Base-by-base conservation (phyloP, 805 yeast species). In the Dipodascus albidus region DNA sequence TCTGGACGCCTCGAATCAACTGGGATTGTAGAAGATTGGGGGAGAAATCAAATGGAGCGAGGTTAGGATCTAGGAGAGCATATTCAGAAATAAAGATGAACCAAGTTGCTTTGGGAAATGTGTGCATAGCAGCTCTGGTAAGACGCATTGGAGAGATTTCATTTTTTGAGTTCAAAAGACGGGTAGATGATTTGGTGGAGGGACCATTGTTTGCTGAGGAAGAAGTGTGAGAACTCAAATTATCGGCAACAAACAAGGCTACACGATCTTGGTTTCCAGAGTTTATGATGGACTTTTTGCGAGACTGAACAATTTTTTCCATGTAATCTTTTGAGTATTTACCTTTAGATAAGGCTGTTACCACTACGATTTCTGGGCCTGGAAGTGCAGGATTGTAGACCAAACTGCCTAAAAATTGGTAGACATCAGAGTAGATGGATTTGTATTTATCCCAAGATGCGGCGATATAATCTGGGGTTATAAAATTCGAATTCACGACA, bases 31-130 rank as follows among this genome's bases (percentile, higher is more conserved):
- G 71, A 4, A 78, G 74, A n/a, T 74, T 77, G 3, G 82, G 79
- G 23, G 76, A 74, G 52, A 87, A 67, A 11, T 76, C 69, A 33
- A 90, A 62, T 55, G 85, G 80, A 41, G 83, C 72, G 52, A 77
- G 77, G 54, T 80, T 71, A 56, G 87, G 79, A 87, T 86, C 84
- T 54, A 91, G 81, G 52, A 87, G 68, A 0, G 91, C 80, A 62
- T 83, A 81, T 50, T 61, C 64, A 65, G 87, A 96, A 48, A 93
- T 64, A 63, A 81, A 90, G 93, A 96, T 87, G 63, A 90, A 82
- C 74, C 87, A 85, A 65, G 87, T 81, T n/a, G 96, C 85, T 49
- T 82, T 74, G 1, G 98, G 98, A 72, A 89, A 89, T 0, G 96
- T 93, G 66, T 79, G 80, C 83, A 91, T 82, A n/a, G 98, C 97